A percentile compares a stretch with the other conserved stretches of the same genome.
These are phyloP conservation scores for Lachancea quebecensis DNA, from an alignment of 805 yeast species.

Conservation along the genomic window DNA sequence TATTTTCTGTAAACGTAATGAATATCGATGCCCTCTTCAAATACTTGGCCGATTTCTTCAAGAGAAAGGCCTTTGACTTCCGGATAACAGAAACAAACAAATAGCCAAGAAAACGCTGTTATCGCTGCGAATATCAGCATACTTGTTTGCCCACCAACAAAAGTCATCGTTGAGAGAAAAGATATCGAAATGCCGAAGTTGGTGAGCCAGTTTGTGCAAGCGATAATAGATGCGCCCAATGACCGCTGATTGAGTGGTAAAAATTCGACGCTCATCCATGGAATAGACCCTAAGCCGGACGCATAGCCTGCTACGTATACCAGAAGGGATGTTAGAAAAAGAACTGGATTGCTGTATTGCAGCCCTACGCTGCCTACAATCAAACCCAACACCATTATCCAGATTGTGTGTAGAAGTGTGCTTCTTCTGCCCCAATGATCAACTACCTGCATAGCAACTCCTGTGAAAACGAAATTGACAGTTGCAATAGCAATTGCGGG, in stretches of 20 bases:
- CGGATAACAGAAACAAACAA: constrained; percentile 36
- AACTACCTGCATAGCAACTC: constrained; percentile 43
- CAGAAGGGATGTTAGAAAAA: constrained; percentile 30
- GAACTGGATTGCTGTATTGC: constrained; percentile 10
- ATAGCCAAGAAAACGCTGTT: constrained; percentile 34
- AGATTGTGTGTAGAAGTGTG: constrained; percentile 38
- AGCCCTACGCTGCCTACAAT: constrained; percentile 30
- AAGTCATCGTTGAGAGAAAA: constrained; percentile 31
- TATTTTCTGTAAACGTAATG: constrained; percentile 30
- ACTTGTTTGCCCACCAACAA: constrained; percentile 28
- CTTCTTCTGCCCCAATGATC: constrained; percentile 44
- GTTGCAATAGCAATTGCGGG: constrained; percentile 50
- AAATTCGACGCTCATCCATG: constrained; percentile 42
- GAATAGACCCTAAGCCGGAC: constrained; percentile 38
- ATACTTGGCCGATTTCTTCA: constrained; percentile 37
- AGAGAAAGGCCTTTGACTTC: constrained; percentile 40
- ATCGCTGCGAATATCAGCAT: constrained; percentile 32
- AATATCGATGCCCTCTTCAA: constrained; percentile 36
- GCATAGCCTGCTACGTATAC: constrained; percentile 38
- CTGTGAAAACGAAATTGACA: constrained; percentile 49
- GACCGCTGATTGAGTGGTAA: constrained; percentile 38
- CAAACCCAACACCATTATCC: constrained; percentile 36
- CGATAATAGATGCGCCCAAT: constrained; percentile 37
- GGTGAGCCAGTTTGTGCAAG: constrained; percentile 39
- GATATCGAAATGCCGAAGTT: constrained; percentile 34